Conservation (phyloP, 1,284 basidiomycete genomes). For the Cutaneotrichosporon curvatum region DNA sequence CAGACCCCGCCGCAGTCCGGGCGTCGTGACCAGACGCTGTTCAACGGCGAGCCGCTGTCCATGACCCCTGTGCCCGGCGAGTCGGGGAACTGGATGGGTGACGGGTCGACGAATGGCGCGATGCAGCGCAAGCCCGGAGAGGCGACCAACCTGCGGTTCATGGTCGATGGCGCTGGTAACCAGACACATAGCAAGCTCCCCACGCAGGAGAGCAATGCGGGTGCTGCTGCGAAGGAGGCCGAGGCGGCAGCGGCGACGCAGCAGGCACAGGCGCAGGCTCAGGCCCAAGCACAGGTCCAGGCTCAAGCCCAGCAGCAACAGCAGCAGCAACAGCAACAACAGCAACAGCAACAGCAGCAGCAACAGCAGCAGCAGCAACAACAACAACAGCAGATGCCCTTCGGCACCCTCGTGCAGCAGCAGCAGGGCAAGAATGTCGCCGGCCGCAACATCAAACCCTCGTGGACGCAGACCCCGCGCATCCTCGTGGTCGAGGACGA, state of each 20-base stretch:
- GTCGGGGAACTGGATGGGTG: background rate
- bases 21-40: background rate
- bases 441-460: slow-evolving; percentile 61
- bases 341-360: slow-evolving; percentile 2
- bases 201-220: background rate
- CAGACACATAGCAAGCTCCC: background rate
- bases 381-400: background rate
- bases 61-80: background rate
- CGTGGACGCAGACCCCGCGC: slow-evolving; percentile 76
- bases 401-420: background rate
- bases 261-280: background rate
- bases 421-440: background rate
- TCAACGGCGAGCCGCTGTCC: slow-evolving; percentile 2
- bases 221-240: no score
- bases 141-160: slow-evolving; percentile 8
- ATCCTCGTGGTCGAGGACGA: slow-evolving; percentile 95
- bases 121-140: slow-evolving; percentile 3
- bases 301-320: slow-evolving; percentile 1
- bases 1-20: background rate
- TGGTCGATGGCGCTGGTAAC: slow-evolving; percentile 9
- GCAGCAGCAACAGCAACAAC: slow-evolving; percentile 2
- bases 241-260: background rate
- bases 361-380: background rate
- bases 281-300: background rate
- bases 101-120: background rate